Evolutionary conservation across 2,329 filamentous ascomycete genomes (phyloP), one percentile per base, ranked within the genome.

Genomic region (Fusarium xylarioides): DNA sequence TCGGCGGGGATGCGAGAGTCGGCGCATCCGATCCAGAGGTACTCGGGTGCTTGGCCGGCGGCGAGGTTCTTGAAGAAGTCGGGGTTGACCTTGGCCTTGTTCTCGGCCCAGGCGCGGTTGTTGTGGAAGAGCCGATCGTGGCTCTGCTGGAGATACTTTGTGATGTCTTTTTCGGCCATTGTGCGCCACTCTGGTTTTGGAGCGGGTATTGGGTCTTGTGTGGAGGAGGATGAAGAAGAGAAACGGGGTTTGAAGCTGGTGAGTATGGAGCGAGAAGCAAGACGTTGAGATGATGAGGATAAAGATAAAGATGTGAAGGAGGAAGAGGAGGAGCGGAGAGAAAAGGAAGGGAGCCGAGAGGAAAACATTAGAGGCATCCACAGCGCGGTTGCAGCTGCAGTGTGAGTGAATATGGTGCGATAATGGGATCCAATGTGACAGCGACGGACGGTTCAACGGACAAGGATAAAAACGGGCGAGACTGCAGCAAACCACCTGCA

Each of bases 1-100:
- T 95, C 95, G 77, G 95, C 95, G n/a, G 95, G 95, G 80, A 95
- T 93, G 74, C 95, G 93, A 44, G 91, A 94, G 86, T 97, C 95
- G 82, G 92, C 92, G 87, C 95, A 98, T 54, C 95, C 95, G 79
- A 97, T 93, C 93, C 94, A 97, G 60, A 93, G 88, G 81, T 93
- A 93, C 78, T 93, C 90, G 62, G 91, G 91, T 21, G 83, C 83
- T 83, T 93, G 91, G 50, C 91, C 91, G 14, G 87, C 87, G 26
- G 86, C 83, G 69, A 93, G 86, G 80, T 90, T 88, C 57, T 82
- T 80, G 81, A 93, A 93, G 84, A 91, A 93, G 15, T 87, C 84
- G 8, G 91, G 90, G 81, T 93, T 90, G 68, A 85, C 84, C 71
- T 80, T 74, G 77, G 82, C 74, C 84, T 91, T 90, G 71, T 88